These are phyloP conservation scores for Penicillium goetzii DNA, from an alignment of 495 filamentous ascomycete genomes.

Conservation along the genomic window DNA sequence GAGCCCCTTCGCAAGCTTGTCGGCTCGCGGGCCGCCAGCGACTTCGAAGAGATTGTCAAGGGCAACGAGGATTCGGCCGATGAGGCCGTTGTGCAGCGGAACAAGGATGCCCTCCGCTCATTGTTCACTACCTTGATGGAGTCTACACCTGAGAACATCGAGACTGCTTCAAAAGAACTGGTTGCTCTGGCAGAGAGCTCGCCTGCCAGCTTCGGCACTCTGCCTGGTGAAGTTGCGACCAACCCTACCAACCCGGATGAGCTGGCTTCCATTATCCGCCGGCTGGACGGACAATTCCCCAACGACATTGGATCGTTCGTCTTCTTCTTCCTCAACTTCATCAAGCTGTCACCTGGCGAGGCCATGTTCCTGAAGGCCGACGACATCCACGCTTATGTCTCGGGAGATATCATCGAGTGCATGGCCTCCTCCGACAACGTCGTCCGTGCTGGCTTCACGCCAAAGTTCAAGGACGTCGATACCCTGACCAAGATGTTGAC, in stretches of 20 bases:
- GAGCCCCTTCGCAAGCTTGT: constrained; percentile 75
- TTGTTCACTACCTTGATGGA: constrained; percentile 82
- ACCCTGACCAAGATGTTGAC: constrained; percentile 93
- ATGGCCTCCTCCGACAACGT: constrained; percentile 99
- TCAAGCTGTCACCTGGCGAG: constrained; percentile 80
- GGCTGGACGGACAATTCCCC: constrained; percentile 78
- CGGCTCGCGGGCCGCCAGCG: constrained; percentile 65
- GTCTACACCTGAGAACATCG: constrained; percentile 65
- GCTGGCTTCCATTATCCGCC: constrained; percentile 73
- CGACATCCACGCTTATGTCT: constrained; percentile 95
- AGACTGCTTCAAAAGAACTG: constrained; percentile 65
- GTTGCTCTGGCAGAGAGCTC: constrained; percentile 67
- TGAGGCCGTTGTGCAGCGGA: constrained; percentile 58
- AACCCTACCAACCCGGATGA: constrained; percentile 51
- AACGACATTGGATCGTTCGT: constrained; percentile 78
- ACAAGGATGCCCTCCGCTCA: constrained; percentile 79
- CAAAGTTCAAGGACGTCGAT: constrained; percentile 95
- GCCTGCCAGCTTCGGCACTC: constrained; percentile 46
- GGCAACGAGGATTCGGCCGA: constrained; percentile 65
- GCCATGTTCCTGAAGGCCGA: constrained; percentile 96
- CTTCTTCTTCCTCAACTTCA: constrained; percentile 81
- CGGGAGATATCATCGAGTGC: constrained; percentile 96
- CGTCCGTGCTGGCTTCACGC: constrained; percentile 94
- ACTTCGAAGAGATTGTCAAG: constrained; percentile 70
- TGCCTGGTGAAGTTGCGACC: constrained; percentile 38